A percentile compares a stretch with the other conserved stretches of the same genome.
Conservation (phyloP, 2,329 filamentous ascomycete genomes). For the Diaporthe nobilis region DNA sequence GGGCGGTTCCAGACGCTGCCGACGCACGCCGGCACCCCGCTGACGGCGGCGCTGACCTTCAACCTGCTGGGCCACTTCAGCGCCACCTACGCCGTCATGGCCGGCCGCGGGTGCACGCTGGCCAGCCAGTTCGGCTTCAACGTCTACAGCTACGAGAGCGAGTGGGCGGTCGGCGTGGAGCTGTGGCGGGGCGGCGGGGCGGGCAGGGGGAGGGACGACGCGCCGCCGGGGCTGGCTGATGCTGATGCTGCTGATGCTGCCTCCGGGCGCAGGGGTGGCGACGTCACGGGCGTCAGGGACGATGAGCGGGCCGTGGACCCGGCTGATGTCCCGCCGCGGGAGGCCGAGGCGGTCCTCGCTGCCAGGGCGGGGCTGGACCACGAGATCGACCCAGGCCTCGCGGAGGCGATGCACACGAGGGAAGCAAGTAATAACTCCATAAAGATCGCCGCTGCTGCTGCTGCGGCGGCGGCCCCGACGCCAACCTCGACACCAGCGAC, state of each 20-base stretch:
- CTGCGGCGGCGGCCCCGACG: neutral
- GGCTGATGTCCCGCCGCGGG: conserved; percentile 10
- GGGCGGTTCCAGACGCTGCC: conserved; percentile 91
- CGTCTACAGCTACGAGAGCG: conserved; percentile 97
- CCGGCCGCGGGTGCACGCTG: conserved; percentile 80
- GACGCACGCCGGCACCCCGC: conserved; percentile 84
- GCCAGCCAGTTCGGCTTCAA: conserved; percentile 97
- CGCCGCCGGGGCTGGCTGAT: neutral
- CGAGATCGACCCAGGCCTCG: neutral
- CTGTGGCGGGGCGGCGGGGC: conserved; percentile 77
- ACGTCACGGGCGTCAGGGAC: no score
- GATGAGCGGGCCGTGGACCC: neutral
- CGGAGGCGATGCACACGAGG: conserved; percentile 21
- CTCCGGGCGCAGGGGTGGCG: neutral
- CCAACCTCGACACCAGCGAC: neutral
- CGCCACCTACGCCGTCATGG: conserved; percentile 91
- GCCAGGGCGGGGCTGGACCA: conserved; percentile 13
- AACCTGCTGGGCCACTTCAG: conserved; percentile 96
- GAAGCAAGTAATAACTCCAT: neutral
- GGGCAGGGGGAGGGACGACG: conserved; percentile 45
- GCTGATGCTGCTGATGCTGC: neutral
- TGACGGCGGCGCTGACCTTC: conserved; percentile 92
- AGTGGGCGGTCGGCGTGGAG: conserved; percentile 92
- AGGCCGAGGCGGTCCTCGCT: conserved; percentile 33
- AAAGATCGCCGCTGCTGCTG: neutral